phyloP scores from a whole-genome alignment of 2,329 filamentous ascomycete species.

The Penicillium oxalicum region DNA sequence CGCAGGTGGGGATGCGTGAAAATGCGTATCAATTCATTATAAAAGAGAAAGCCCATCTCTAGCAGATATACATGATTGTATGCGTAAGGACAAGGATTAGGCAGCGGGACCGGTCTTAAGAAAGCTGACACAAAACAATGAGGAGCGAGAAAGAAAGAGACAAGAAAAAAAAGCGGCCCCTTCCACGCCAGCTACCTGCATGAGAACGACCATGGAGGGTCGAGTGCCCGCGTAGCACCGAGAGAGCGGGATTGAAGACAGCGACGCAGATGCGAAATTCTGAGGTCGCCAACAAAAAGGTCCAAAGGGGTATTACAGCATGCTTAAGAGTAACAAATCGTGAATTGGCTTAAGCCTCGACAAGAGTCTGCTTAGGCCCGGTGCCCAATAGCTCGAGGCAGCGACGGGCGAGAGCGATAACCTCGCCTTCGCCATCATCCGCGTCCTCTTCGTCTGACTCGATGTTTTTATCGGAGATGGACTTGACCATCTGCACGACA shows the following conservation, averaged over 20 bases:
- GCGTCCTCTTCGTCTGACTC: slow-evolving; percentile 81
- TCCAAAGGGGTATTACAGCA: slow-evolving; percentile 9
- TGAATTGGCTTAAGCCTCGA: slow-evolving; percentile 58
- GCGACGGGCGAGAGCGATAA: slow-evolving; percentile 81
- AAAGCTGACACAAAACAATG: slow-evolving; percentile 15
- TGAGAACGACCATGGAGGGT: slow-evolving; percentile 21
- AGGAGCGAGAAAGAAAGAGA: slow-evolving; percentile 12
- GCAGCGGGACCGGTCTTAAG: slow-evolving; percentile 15
- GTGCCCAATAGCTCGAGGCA: slow-evolving; percentile 82
- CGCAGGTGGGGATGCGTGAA: neutral
- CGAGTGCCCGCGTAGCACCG: slow-evolving; percentile 26
- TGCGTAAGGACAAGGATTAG: slow-evolving; percentile 20
- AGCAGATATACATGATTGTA: slow-evolving; percentile 26
- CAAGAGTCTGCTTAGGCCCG: slow-evolving; percentile 67
- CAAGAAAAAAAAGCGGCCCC: slow-evolving; percentile 6
- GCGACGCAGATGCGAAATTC: slow-evolving; percentile 2
- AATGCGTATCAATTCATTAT: slow-evolving; percentile 16
- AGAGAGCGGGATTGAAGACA: slow-evolving; percentile 8
- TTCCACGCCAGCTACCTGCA: slow-evolving; percentile 32
- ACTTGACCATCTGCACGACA: slow-evolving; percentile 84
- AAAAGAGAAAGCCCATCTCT: slow-evolving; percentile 19
- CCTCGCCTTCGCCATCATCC: slow-evolving; percentile 87
- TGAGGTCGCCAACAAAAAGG: slow-evolving; percentile 1
- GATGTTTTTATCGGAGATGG: slow-evolving; percentile 81
- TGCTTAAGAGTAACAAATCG: slow-evolving; percentile 4